Percentiles rank a stretch among this genome's conserved stretches.
Evolutionary conservation across 2,329 filamentous ascomycete genomes (phyloP).

Genomic region (Parascedosporium putredinis): DNA sequence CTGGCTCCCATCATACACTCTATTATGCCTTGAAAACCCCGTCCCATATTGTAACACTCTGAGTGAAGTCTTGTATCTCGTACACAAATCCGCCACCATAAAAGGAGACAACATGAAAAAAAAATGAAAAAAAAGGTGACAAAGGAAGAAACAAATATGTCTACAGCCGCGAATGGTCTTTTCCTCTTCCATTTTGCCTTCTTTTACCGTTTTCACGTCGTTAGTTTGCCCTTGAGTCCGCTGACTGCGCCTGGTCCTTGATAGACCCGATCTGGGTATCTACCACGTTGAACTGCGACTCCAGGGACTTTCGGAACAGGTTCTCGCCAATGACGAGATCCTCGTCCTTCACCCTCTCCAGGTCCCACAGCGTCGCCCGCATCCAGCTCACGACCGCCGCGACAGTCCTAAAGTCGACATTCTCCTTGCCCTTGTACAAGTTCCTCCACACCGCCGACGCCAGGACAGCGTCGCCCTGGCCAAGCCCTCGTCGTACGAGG

Average conservation of each 20-base stretch:
- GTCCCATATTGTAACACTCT: not conserved
- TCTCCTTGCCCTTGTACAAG: slow-evolving; percentile 61
- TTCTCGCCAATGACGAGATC: slow-evolving; percentile 25
- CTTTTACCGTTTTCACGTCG: no score
- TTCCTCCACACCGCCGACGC: slow-evolving; percentile 88
- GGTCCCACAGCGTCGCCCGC: slow-evolving; percentile 32
- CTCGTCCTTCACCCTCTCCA: slow-evolving; percentile 40
- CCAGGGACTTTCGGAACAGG: slow-evolving; percentile 30
- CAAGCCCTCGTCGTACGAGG: slow-evolving; percentile 77
- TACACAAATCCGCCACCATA: not conserved
- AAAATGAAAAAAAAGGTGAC: no score
- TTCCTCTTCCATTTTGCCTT: no score
- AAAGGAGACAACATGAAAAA: no score
- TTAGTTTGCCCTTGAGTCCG: not conserved
- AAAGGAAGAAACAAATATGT: no score
- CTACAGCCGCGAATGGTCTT: no score
- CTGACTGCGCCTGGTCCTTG: not conserved
- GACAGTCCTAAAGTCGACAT: slow-evolving; percentile 38
- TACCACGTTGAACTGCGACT: slow-evolving; percentile 2
- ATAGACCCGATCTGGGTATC: not conserved
- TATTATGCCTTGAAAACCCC: not conserved
- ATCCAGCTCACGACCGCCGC: slow-evolving; percentile 49
- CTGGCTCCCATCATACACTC: not conserved
- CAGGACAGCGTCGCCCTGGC: slow-evolving; percentile 65
- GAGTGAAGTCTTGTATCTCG: slow-evolving; percentile 7